Evolutionary conservation across 1,284 basidiomycete species (phyloP).

Genomic region (Leucoagaricus sp.): DNA sequence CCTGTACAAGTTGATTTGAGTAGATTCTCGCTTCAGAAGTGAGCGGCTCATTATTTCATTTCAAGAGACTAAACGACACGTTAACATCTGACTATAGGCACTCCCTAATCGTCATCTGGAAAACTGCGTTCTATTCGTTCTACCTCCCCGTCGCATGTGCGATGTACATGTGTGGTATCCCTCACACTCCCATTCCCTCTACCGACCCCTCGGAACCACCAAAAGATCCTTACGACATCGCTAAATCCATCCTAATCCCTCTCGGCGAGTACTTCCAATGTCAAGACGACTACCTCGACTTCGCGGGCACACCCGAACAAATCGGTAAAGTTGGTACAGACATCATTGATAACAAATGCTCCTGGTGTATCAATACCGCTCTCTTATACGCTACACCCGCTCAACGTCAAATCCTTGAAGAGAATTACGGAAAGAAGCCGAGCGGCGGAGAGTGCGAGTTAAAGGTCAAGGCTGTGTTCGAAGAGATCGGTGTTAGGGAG

Average conservation of each 20-base stretch:
- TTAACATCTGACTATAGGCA: constrained; percentile 73
- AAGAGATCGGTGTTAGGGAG: constrained; percentile 68
- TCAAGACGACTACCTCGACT: constrained; percentile 98
- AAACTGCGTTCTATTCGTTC: constrained; percentile 98
- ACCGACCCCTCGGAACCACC: neutral
- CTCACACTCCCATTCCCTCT: constrained; percentile 9
- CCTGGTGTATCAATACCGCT: constrained; percentile 94
- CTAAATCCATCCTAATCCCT: constrained; percentile 85
- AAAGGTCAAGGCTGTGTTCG: constrained; percentile 79
- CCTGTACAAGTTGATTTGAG: constrained; percentile 91
- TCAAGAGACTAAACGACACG: too few relatives aligned
- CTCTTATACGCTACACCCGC: constrained; percentile 55
- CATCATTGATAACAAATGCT: constrained; percentile 99
- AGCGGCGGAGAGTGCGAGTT: constrained; percentile 45
- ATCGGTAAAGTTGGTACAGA: constrained; percentile 98
- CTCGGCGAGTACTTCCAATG: constrained; percentile 99
- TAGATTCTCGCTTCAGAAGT: constrained; percentile 89
- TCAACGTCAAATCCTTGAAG: constrained; percentile 65
- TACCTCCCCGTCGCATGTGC: constrained; percentile 97
- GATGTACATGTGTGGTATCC: constrained; percentile 58
- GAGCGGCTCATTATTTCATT: constrained; percentile 21
- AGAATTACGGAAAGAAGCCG: constrained; percentile 89
- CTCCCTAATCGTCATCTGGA: constrained; percentile 94
- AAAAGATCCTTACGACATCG: constrained; percentile 70
- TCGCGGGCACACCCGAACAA: constrained; percentile 85